Evolutionary conservation across 305 asterid genomes (phyloP).

Genomic region (Ajuga reptans): DNA sequence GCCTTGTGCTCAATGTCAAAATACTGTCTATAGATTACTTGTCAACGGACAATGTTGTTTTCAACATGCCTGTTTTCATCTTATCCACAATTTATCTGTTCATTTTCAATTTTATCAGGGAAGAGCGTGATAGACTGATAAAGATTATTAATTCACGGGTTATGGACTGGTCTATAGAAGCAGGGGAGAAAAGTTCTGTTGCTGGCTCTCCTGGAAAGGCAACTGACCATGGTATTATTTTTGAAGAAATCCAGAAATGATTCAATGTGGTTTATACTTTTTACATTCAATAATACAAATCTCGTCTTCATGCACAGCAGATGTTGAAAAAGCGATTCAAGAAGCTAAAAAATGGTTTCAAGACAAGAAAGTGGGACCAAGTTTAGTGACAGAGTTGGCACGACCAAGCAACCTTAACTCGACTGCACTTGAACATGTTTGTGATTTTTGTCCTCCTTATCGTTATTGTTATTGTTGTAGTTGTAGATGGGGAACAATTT

Average conservation of each 20-base stretch:
- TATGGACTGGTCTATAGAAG: constrained; percentile 32
- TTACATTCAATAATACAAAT: constrained; percentile 5
- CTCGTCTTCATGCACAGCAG: constrained; percentile 33
- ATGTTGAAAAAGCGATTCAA: constrained; percentile 41
- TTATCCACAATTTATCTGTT: constrained; percentile 6
- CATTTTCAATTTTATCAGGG: constrained; percentile 36
- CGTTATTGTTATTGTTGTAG: constrained; percentile 19
- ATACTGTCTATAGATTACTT: background rate
- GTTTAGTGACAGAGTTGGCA: constrained; percentile 37
- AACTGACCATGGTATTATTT: constrained; percentile 34
- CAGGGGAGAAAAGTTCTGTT: constrained; percentile 29
- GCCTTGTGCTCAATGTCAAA: background rate
- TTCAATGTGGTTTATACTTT: background rate
- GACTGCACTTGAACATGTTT: constrained; percentile 30
- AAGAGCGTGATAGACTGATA: constrained; percentile 58
- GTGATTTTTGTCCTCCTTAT: constrained; percentile 20
- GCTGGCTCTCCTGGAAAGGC: constrained; percentile 25
- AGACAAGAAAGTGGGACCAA: constrained; percentile 47
- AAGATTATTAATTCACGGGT: constrained; percentile 55
- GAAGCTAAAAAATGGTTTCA: constrained; percentile 67
- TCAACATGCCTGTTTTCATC: background rate
- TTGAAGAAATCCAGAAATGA: background rate
- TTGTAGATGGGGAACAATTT: background rate
- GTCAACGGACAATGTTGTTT: constrained; percentile 1
- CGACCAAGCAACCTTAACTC: constrained; percentile 26